Percentiles rank a stretch among this genome's conserved stretches.
Conservation (phyloP, 768 basidiomycete genomes). For the Hebeloma cylindrosporum region DNA sequence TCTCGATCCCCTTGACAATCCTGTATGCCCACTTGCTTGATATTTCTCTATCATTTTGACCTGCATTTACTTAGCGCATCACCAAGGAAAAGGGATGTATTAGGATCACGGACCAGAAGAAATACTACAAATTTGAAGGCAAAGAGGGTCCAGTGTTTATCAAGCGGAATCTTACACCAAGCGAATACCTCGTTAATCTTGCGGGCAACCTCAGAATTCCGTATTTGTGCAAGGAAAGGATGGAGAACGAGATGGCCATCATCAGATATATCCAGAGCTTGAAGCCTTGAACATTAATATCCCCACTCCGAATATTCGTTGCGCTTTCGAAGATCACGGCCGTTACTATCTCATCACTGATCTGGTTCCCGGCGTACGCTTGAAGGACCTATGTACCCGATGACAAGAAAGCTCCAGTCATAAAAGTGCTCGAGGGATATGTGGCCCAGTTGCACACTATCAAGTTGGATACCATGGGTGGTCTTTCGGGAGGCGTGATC, state of each 20-base stretch:
- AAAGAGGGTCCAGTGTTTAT: not conserved
- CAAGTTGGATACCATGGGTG: constrained; percentile 1
- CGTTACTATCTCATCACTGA: constrained; percentile 6
- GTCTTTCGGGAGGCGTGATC: constrained; percentile 1
- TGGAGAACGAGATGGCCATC: constrained; percentile 1
- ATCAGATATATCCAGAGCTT: constrained; percentile 2
- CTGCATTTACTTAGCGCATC: not conserved
- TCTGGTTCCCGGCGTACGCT: not conserved
- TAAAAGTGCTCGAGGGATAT: constrained; percentile 2
- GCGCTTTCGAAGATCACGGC: constrained; percentile 4
- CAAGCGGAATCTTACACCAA: constrained; percentile 4
- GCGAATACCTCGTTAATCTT: not conserved
- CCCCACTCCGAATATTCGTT: constrained; percentile 1
- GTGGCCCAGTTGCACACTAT: not conserved
- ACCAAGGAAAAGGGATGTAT: not conserved
- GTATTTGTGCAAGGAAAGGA: not conserved
- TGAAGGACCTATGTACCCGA: not conserved
- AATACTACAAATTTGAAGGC: constrained; percentile 6
- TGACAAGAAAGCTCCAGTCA: not conserved
- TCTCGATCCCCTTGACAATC: not conserved
- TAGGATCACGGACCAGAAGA: constrained; percentile 1
- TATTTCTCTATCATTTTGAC: not conserved
- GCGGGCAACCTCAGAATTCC: not conserved
- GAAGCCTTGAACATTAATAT: constrained; percentile 5
- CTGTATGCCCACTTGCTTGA: not conserved